Conservation (phyloP, 1,284 basidiomycete species). For the Sphaerobolus stellatus region DNA sequence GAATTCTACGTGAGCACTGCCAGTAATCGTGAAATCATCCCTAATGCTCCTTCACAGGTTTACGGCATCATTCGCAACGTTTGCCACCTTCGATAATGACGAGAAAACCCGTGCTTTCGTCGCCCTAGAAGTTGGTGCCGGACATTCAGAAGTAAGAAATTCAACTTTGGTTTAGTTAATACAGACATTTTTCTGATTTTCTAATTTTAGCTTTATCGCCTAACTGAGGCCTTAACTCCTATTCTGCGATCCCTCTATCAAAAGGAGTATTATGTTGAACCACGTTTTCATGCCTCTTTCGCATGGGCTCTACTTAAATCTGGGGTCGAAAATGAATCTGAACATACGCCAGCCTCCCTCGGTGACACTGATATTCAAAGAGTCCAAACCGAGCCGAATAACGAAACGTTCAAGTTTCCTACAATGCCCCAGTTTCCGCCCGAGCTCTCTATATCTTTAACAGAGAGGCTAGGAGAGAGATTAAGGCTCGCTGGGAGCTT, state of each 20-base stretch:
- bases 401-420: conserved; percentile 33
- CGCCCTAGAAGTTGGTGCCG: conserved; percentile 72
- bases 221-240: conserved; percentile 54
- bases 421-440: conserved; percentile 54
- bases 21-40: too few relatives aligned
- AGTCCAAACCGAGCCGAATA: not conserved
- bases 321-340: not conserved
- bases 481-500: conserved; percentile 50
- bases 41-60: conserved; percentile 48
- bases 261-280: conserved; percentile 67
- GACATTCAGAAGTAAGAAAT: conserved; percentile 61
- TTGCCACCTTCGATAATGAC: conserved; percentile 73
- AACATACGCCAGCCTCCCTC: not conserved
- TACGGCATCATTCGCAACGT: conserved; percentile 63
- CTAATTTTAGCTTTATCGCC: conserved; percentile 46
- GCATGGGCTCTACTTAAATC: conserved; percentile 67
- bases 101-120: conserved; percentile 76
- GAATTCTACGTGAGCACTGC: conserved; percentile 50
- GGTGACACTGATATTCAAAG: not conserved
- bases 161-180: conserved; percentile 1
- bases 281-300: conserved; percentile 79
- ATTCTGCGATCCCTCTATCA: conserved; percentile 59
- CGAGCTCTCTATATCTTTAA: conserved; percentile 47
- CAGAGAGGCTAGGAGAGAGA: conserved; percentile 42
- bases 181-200: conserved; percentile 12